Percentiles rank a stretch among this genome's conserved stretches.
phyloP scores from a whole-genome alignment of 805 yeast genomes.

The Brettanomyces sp. region DNA sequence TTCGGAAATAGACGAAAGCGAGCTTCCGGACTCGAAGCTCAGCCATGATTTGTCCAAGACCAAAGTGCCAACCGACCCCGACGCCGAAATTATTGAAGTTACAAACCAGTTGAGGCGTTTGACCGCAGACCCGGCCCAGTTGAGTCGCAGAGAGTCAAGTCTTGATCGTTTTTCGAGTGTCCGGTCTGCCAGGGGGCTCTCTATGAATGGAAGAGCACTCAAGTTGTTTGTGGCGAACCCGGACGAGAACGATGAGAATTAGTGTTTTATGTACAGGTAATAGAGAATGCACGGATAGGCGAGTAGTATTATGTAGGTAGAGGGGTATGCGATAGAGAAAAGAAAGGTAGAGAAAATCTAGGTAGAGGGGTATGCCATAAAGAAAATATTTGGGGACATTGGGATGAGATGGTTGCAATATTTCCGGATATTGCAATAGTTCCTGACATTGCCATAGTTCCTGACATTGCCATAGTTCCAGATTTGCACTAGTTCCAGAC shows the following conservation, averaged over 20 bases:
- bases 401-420: too few species aligned
- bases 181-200: constrained; percentile 1
- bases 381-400: too few species aligned
- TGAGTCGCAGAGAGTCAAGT: constrained; percentile 11
- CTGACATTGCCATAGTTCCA: too few species aligned
- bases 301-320: too few species aligned
- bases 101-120: constrained; percentile 22
- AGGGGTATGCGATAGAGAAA: too few species aligned
- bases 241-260: constrained; percentile 28
- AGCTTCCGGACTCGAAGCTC: constrained; percentile 27
- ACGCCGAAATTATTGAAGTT: constrained; percentile 23
- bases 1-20: constrained; percentile 65
- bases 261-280: too few species aligned
- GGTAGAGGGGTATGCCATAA: too few species aligned
- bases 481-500: too few species aligned
- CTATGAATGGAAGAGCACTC: constrained; percentile 8
- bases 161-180: not conserved
- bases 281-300: too few species aligned
- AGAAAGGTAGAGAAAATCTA: too few species aligned
- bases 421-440: too few species aligned
- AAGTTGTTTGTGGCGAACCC: constrained; percentile 49
- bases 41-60: constrained; percentile 20
- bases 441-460: too few species aligned
- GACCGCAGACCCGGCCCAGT: constrained; percentile 6
- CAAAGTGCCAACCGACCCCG: constrained; percentile 23